Conservation (phyloP, 2,329 filamentous ascomycete genomes). For the Trichoderma endophyticum region DNA sequence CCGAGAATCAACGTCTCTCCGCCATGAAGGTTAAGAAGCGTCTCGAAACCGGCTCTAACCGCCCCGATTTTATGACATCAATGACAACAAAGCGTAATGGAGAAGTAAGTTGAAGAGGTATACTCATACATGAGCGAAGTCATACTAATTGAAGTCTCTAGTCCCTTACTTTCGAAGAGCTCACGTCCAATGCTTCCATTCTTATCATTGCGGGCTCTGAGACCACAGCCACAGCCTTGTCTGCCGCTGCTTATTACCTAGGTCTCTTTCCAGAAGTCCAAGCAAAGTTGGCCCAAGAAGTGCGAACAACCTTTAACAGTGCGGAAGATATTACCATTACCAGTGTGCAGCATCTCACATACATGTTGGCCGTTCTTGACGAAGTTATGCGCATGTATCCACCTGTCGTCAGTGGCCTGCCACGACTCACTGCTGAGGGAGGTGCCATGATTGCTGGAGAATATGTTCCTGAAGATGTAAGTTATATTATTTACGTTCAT, state of each 20-base stretch:
- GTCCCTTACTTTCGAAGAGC: conserved; percentile 15
- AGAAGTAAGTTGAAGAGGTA: neutral
- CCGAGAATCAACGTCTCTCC: conserved; percentile 5
- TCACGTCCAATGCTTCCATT: conserved; percentile 19
- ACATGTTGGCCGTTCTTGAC: conserved; percentile 49
- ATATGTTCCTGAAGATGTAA: conserved; percentile 33
- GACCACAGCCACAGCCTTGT: conserved; percentile 32
- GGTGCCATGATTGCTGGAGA: conserved; percentile 31
- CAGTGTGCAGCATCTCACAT: conserved; percentile 28
- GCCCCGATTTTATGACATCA: conserved; percentile 16
- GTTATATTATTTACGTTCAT: too few species aligned
- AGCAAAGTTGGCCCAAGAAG: conserved; percentile 36
- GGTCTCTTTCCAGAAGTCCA: conserved; percentile 29
- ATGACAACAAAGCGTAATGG: conserved; percentile 11
- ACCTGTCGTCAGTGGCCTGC: conserved; percentile 38
- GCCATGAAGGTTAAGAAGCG: conserved; percentile 10
- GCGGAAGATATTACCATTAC: conserved; percentile 20
- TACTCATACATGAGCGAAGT: accelerated
- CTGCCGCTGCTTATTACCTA: conserved; percentile 29
- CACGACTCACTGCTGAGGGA: conserved; percentile 30
- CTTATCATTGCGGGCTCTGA: conserved; percentile 32
- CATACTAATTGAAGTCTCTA: neutral
- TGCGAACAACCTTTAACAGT: conserved; percentile 18
- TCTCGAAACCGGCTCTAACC: neutral
- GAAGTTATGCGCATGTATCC: conserved; percentile 48